Percentiles rank a stretch among this genome's conserved stretches.
These are phyloP conservation scores for Xylaria grammica DNA, from an alignment of 495 filamentous ascomycete genomes.

Conservation along the genomic window DNA sequence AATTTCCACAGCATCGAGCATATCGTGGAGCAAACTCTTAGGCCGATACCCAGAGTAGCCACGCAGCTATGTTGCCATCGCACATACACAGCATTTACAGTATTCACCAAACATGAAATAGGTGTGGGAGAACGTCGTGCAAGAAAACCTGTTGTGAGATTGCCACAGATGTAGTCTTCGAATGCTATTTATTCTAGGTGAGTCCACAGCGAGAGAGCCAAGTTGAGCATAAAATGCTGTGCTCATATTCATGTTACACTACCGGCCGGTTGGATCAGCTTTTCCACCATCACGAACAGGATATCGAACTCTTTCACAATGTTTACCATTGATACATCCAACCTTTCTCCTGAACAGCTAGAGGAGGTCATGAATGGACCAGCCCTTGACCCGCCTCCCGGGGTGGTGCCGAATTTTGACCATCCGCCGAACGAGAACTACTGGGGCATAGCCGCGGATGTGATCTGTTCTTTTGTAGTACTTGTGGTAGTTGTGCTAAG, in stretches of 20 bases:
- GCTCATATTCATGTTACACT: no score
- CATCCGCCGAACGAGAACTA: slow-evolving; percentile 27
- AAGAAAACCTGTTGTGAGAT: background rate
- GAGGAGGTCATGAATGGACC: slow-evolving; percentile 10
- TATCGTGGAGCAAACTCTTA: background rate
- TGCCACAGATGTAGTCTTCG: background rate
- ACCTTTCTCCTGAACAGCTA: background rate
- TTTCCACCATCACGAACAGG: no score
- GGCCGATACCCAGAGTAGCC: background rate
- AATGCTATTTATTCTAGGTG: no score
- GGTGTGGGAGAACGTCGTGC: background rate
- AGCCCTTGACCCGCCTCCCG: slow-evolving; percentile 24
- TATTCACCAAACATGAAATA: background rate
- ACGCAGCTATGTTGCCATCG: background rate
- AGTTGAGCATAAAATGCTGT: no score
- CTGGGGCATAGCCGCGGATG: slow-evolving; percentile 11
- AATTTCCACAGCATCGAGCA: background rate
- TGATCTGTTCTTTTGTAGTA: slow-evolving; percentile 8
- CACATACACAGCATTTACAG: background rate
- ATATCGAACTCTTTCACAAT: background rate
- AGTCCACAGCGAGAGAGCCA: no score
- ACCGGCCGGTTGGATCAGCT: no score
- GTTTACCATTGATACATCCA: background rate
- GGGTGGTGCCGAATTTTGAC: slow-evolving; percentile 22
- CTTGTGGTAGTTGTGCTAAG: background rate